Evolutionary conservation across 2,329 filamentous ascomycete genomes (phyloP), one percentile per base, ranked within the genome.

Genomic region (Colletotrichum truncatum): DNA sequence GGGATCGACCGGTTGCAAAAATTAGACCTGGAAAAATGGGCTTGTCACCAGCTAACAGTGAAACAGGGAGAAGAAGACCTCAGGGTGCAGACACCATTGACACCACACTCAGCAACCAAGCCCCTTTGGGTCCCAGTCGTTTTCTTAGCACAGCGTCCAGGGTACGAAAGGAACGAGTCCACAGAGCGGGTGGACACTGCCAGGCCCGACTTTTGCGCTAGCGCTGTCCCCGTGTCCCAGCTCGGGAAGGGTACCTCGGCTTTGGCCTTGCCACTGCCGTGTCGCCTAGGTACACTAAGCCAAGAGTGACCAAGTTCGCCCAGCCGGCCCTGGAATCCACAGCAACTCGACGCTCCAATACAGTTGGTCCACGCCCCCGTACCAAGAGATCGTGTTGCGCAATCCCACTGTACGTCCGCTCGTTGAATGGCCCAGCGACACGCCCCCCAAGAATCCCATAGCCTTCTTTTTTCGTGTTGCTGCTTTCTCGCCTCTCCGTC

Each of bases 361-460:
- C 58, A 56, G 63, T 63, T 66, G 63, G 51, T 43, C 58, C 63
- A 63, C 58, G 49, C 62, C 62, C 56, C 63, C 57, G 63, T 66
- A 66, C 63, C 58, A 66, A 66, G 61, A 61, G 57, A 56, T 56
- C 36, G 63, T 56, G 57, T 66, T 66, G 63, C 63, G 63, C 63
- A 66, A 66, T 66, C 58, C n/a, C 51, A 62, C 57, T 59, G 49
- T 14, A 53, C 30, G n/a, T n/a, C 46, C 55, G 38, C 48, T 5
- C 48, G 16, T 26, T 32, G 26, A 46, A 30, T 52, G 41, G 30
- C 53, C 39, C 25, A 30, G 28, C 46, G 34, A 55, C 49, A 25
- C 30, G n/a, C 51, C 48, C 25, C 57, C 57, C 57, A 16, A 48
- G 54, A 57, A 36, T 57, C 41, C 54, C 54, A 57, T 38, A 54